Conservation (phyloP, 371 early-diverging fungal species). For the Mucor mucedo region DNA sequence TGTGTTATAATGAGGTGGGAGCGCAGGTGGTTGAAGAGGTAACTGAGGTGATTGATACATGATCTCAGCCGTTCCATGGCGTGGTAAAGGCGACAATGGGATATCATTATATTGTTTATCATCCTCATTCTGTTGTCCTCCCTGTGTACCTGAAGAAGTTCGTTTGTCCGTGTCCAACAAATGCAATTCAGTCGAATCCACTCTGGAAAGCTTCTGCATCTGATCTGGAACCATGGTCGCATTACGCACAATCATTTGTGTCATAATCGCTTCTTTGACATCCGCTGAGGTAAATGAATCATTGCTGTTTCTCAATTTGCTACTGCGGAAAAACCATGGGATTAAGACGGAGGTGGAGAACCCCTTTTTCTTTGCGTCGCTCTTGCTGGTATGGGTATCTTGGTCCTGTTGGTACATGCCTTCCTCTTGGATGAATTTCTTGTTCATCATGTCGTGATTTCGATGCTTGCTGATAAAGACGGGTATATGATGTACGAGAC, state of each 20-base stretch:
- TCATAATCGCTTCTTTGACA: not conserved
- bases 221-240: not conserved
- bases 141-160: not conserved
- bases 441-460: constrained; percentile 7
- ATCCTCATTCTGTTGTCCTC: not conserved
- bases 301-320: not conserved
- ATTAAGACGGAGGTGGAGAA: constrained; percentile 1
- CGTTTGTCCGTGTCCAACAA: not conserved
- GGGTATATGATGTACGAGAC: constrained; percentile 43
- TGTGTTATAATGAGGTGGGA: constrained; percentile 2
- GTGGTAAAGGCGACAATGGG: not conserved
- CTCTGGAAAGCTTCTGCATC: not conserved
- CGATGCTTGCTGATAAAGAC: constrained; percentile 25
- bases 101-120: not conserved
- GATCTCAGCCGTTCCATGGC: not conserved
- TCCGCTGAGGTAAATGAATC: constrained; percentile 7
- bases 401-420: not conserved
- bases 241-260: constrained; percentile 6
- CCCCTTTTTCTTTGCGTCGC: not conserved
- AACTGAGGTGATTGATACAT: not conserved
- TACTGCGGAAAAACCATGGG: constrained; percentile 28
- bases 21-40: not conserved
- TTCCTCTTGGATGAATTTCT: not conserved
- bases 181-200: constrained; percentile 3
- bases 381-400: not conserved